Conservation (phyloP, 257 asterid genomes). For the Solanum chiquidenum region DNA sequence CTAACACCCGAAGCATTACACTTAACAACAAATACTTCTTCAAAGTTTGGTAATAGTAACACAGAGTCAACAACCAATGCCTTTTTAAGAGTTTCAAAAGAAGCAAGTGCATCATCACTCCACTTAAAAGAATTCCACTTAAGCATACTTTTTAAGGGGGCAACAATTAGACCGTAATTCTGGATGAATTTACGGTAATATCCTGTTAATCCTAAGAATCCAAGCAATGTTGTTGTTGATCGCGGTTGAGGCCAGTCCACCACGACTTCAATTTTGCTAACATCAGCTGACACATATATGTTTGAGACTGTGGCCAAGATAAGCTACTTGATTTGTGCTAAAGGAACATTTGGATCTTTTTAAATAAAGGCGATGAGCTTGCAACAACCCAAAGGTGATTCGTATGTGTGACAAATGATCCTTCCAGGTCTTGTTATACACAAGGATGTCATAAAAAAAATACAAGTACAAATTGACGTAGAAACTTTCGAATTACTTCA, state of each 20-base stretch:
- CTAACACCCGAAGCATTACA: not conserved
- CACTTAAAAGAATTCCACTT: not conserved
- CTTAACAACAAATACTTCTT: not conserved
- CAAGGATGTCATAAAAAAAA: not conserved
- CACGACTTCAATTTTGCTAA: not conserved
- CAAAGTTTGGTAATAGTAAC: not conserved
- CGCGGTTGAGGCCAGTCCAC: not conserved
- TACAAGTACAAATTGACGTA: not conserved
- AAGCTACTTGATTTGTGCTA: not conserved
- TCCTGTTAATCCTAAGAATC: not conserved
- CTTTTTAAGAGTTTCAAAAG: not conserved
- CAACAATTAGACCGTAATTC: not conserved
- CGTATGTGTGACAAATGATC: not conserved
- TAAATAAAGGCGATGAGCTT: not conserved
- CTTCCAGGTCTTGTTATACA: not conserved
- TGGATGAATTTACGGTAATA: too few relatives aligned
- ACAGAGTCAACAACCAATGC: not conserved
- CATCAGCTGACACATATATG: not conserved
- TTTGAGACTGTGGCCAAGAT: not conserved
- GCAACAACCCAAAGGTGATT: not conserved
- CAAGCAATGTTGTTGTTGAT: not conserved
- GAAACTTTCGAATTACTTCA: not conserved
- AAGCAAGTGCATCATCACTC: not conserved
- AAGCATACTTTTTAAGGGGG: not conserved
- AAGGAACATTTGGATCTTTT: not conserved